Evolutionary conservation across 1,284 basidiomycete genomes (phyloP).

Genomic region (Ustilago xerochloae): DNA sequence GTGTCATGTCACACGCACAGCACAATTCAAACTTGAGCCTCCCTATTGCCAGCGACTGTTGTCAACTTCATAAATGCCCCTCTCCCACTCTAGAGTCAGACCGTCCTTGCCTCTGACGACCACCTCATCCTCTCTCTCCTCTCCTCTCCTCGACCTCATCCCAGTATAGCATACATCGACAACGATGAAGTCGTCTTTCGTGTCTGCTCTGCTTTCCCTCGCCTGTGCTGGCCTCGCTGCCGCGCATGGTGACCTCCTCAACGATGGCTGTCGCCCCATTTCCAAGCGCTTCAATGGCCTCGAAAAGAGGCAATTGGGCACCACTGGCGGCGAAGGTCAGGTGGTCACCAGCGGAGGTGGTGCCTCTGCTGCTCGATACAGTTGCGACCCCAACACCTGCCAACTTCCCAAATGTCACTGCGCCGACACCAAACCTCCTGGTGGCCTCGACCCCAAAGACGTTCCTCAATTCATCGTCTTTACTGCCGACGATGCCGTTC

Average conservation of each 20-base stretch:
- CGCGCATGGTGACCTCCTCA: constrained; percentile 42
- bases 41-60: too few relatives aligned
- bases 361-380: constrained; percentile 59
- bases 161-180: background rate
- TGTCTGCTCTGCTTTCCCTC: constrained; percentile 26
- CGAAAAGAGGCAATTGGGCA: constrained; percentile 26
- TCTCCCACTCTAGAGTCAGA: too few relatives aligned
- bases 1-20: too few relatives aligned
- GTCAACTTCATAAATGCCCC: too few relatives aligned
- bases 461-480: constrained; percentile 61
- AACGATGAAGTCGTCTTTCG: constrained; percentile 27
- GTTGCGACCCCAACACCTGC: constrained; percentile 56
- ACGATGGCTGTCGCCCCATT: constrained; percentile 46
- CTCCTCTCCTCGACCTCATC: background rate
- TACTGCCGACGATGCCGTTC: constrained; percentile 73
- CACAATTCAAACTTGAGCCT: too few relatives aligned
- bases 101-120: background rate
- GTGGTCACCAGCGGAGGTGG: constrained; percentile 36
- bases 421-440: constrained; percentile 61
- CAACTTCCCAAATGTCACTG: constrained; percentile 60
- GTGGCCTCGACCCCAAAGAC: constrained; percentile 54
- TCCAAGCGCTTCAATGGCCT: constrained; percentile 25
- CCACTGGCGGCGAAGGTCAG: constrained; percentile 51
- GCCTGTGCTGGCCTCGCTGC: constrained; percentile 27
- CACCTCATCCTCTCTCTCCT: background rate